Evolutionary conservation across 257 asterid species (phyloP), one percentile per base, ranked within the genome.

Genomic region (Ocimum tenuiflorum): DNA sequence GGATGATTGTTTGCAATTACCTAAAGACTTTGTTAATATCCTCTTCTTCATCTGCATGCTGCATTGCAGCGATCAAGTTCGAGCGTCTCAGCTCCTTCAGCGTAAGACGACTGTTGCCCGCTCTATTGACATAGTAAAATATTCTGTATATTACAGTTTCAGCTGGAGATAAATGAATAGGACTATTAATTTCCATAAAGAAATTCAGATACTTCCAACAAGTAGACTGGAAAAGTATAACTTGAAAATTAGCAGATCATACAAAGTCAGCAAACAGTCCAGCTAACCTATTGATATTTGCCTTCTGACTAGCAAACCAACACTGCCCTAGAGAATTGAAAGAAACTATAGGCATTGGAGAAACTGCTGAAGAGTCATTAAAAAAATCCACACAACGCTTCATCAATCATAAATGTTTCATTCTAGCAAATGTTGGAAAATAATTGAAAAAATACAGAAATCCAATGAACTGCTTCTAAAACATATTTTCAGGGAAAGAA

Each of bases 21-120:
- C 99, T 80, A 82, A 94, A 78, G 62, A 94, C 97, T 86, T 94
- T 90, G 86, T 94, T 94, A 60, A 94, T 90, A 78, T 94, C 99
- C 79, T 94, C 99, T 81, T 94, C 99, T 75, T 94, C 99, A 76
- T 94, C 99, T 43, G 95, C 99, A 80, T 94, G 96, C 81, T 88
- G 97, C 99, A 94, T 90, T 52, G 96, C 95, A 73, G 86, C 75
- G 71, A 90, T 78, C 75, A 94, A 87, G 80, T 94, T 85, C 7
- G 97, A 88, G 67, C 83, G 92, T 80, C 84, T 94, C 75, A 94
- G 89, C 91, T 90, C 99, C 81, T 82, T 86, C 75, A 94, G 95
- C 52, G 97, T 86, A 77, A 94, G 92, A 60, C 80, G 95, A 54
- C 97, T 90, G 78, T 94, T 90, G 77, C 94, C 86, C 81, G 84